Evolutionary conservation across 345 rosid genomes (phyloP).

Genomic region (Euphorbia pulcherrima): DNA sequence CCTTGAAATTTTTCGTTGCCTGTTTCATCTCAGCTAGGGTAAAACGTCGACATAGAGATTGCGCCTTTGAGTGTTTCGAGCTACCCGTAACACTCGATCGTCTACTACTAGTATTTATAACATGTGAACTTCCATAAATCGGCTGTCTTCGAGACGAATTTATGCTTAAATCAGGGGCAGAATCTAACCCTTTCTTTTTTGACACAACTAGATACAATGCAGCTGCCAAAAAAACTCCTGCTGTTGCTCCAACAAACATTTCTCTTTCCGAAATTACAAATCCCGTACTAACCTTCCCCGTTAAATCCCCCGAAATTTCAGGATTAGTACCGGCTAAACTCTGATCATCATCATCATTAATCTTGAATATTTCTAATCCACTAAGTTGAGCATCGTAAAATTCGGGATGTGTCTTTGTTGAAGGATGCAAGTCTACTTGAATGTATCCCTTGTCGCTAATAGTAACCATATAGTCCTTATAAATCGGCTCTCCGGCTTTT

Average conservation of each 20-base stretch:
- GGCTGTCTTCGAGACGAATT: constrained; percentile 72
- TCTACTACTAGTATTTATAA: constrained; percentile 30
- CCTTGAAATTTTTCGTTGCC: constrained; percentile 61
- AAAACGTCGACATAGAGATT: constrained; percentile 70
- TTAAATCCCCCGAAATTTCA: constrained; percentile 37
- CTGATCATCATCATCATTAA: constrained; percentile 30
- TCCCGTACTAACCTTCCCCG: neutral
- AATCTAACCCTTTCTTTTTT: constrained; percentile 30
- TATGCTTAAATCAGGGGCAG: constrained; percentile 38
- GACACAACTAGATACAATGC: constrained; percentile 45
- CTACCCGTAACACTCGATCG: constrained; percentile 46
- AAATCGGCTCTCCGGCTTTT: constrained; percentile 40
- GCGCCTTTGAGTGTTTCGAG: constrained; percentile 47
- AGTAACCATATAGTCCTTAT: constrained; percentile 52
- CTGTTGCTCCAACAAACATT: constrained; percentile 31
- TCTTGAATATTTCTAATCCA: constrained; percentile 79
- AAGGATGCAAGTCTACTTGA: constrained; percentile 50
- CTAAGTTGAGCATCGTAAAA: constrained; percentile 49
- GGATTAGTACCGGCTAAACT: constrained; percentile 73
- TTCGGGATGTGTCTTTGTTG: constrained; percentile 35
- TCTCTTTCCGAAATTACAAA: constrained; percentile 5
- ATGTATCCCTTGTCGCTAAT: constrained; percentile 46
- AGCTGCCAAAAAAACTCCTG: constrained; percentile 44
- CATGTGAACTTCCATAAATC: constrained; percentile 45
- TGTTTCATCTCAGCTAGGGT: constrained; percentile 52